Evolutionary conservation across 768 basidiomycete genomes (phyloP).

Genomic region (Russula vinacea): DNA sequence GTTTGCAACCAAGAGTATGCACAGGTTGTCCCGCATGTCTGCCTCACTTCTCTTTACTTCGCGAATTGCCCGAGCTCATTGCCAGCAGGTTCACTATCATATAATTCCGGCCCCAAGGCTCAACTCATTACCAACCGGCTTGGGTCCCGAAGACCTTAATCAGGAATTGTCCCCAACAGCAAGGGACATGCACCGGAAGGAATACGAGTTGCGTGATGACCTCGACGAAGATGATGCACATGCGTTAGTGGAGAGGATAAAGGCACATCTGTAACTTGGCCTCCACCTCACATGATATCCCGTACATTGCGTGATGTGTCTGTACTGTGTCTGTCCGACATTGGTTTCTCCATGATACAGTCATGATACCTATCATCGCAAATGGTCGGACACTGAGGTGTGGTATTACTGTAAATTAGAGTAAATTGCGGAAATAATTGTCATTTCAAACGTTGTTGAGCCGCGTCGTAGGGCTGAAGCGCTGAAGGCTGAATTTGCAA

Average conservation of each 20-base stretch:
- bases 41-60: conserved; percentile 28
- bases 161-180: conserved; percentile 39
- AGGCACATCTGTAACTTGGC: conserved; percentile 24
- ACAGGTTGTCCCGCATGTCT: conserved; percentile 73
- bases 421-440: too few species aligned
- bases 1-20: conserved; percentile 83
- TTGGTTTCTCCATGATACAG: too few species aligned
- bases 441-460: too few species aligned
- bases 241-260: conserved; percentile 44
- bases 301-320: not conserved
- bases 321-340: too few species aligned
- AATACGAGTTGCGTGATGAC: conserved; percentile 55
- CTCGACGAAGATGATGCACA: conserved; percentile 59
- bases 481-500: too few species aligned
- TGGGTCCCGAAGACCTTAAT: conserved; percentile 20
- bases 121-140: conserved; percentile 27
- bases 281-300: not conserved
- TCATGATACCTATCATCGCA: too few species aligned
- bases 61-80: not conserved
- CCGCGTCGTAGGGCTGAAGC: too few species aligned
- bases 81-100: conserved; percentile 66
- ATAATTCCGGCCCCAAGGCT: conserved; percentile 67
- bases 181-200: conserved; percentile 57
- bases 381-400: too few species aligned
- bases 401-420: too few species aligned